Evolutionary conservation across 1,139 yeast genomes (phyloP).

Genomic region (Yarrowia galli): DNA sequence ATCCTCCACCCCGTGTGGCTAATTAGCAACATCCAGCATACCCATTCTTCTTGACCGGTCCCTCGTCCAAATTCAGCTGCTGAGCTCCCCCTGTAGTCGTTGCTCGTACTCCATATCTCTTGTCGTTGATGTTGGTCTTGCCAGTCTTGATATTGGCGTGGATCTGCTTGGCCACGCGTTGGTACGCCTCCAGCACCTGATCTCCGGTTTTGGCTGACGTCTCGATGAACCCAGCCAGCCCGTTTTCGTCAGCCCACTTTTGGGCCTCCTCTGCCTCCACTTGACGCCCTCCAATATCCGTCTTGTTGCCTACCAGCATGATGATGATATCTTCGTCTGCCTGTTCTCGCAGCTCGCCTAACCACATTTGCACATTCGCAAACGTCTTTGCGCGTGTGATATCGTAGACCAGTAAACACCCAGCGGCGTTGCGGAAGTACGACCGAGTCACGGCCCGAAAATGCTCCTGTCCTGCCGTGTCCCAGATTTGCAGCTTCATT

Average conservation of each 20-base stretch:
- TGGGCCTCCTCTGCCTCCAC: slow-evolving; percentile 83
- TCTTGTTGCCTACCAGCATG: slow-evolving; percentile 89
- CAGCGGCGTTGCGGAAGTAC: slow-evolving; percentile 85
- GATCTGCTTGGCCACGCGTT: slow-evolving; percentile 79
- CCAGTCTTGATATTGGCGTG: slow-evolving; percentile 50
- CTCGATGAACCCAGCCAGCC: slow-evolving; percentile 88
- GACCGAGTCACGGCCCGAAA: slow-evolving; percentile 86
- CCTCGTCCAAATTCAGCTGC: slow-evolving; percentile 25
- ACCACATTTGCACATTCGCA: slow-evolving; percentile 53
- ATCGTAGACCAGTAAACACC: slow-evolving; percentile 84
- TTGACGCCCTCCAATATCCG: slow-evolving; percentile 73
- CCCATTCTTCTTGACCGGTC: neutral
- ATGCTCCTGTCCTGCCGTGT: slow-evolving; percentile 97
- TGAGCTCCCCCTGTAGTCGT: slow-evolving; percentile 27
- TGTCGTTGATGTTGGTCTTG: slow-evolving; percentile 48
- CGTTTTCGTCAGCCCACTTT: slow-evolving; percentile 81
- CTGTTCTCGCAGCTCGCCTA: slow-evolving; percentile 78
- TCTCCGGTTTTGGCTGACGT: slow-evolving; percentile 91
- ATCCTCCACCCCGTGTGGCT: neutral
- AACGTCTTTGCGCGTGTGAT: slow-evolving; percentile 73
- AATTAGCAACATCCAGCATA: slow-evolving; percentile 2
- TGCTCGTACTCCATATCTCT: slow-evolving; percentile 44
- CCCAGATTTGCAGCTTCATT: slow-evolving; percentile 51
- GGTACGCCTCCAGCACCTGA: slow-evolving; percentile 86
- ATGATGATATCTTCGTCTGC: slow-evolving; percentile 75